Conservation (phyloP, 257 asterid genomes). For the Fraxinus anomala region DNA sequence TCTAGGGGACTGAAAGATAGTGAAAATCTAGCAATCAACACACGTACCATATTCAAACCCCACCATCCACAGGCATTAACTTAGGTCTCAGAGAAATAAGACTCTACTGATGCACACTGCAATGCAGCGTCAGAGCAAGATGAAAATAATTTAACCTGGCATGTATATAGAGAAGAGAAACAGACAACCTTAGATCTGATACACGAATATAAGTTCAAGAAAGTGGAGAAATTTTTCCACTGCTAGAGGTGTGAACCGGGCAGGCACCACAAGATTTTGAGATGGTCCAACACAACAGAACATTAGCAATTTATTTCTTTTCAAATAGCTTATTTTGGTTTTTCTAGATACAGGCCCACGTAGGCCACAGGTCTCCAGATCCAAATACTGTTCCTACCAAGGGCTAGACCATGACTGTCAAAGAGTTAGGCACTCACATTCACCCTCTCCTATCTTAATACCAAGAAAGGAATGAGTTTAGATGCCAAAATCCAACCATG, state of each 20-base stretch:
- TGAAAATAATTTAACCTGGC: neutral
- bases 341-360: neutral
- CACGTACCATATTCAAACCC: slow-evolving; percentile 30
- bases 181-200: neutral
- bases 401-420: no score
- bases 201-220: neutral
- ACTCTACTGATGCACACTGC: slow-evolving; percentile 28
- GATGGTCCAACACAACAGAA: neutral
- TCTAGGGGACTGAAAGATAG: neutral
- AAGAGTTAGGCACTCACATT: neutral
- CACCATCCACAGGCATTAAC: slow-evolving; percentile 24
- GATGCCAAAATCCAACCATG: slow-evolving; percentile 53
- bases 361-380: neutral
- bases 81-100: slow-evolving; percentile 32
- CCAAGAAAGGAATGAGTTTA: slow-evolving; percentile 25
- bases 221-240: slow-evolving; percentile 3
- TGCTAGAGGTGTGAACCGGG: neutral
- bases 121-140: neutral
- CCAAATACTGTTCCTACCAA: no score
- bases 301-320: neutral
- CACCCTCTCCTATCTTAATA: slow-evolving; percentile 48
- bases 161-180: neutral
- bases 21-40: slow-evolving; percentile 35
- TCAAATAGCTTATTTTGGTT: neutral
- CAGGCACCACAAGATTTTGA: neutral